Evolutionary conservation across 1,284 basidiomycete species (phyloP), one percentile per base, ranked within the genome.

Genomic region (Ustilago lituana): DNA sequence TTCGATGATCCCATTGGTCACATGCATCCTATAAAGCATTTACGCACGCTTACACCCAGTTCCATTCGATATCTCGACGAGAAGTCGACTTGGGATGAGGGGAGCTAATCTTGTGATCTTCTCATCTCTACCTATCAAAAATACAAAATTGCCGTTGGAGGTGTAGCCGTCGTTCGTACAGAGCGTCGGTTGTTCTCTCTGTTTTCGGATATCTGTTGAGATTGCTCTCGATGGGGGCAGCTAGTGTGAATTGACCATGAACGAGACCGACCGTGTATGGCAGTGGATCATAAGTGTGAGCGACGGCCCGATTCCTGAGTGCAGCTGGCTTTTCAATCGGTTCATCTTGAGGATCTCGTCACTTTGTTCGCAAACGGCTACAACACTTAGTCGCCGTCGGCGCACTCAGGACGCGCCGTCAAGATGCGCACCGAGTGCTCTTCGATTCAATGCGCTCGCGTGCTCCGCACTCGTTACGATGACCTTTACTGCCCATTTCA

Each of bases 31-130:
- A 66, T 27, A 62, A 71, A 67, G 50, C 65, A 72, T 50, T 61
- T 53, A 62, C 73, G 73, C 74, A 77, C 73, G 73, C 73, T 69
- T 75, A 64, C 55, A 77, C 74, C 74, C 74, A 77, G 73, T 64
- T 52, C 51, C 61, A 62, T 70, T 62, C 58, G 32, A 40, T 11
- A 32, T 26, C 37, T 35, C 40, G 6, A 4, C 35, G 35, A 24
- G 23, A 33, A 12, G 15, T 41, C 37, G 66, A 69, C 60, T 69
- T 69, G 66, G 60, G 52, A 69, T 69, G 66, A 69, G 66, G 66
- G 66, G 66, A 69, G 66, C 66, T 62, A 51, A 62, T 61, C 66
- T 64, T 69, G 66, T 69, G 66, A 50, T 51, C 52, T 60, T 54
- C 52, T 56, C 60, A 63, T 66, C 63, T 52, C 23, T 24, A 20